These are phyloP conservation scores for Chlorokybus atmophyticus DNA, from an alignment of 139 green algal species.

Conservation along the genomic window DNA sequence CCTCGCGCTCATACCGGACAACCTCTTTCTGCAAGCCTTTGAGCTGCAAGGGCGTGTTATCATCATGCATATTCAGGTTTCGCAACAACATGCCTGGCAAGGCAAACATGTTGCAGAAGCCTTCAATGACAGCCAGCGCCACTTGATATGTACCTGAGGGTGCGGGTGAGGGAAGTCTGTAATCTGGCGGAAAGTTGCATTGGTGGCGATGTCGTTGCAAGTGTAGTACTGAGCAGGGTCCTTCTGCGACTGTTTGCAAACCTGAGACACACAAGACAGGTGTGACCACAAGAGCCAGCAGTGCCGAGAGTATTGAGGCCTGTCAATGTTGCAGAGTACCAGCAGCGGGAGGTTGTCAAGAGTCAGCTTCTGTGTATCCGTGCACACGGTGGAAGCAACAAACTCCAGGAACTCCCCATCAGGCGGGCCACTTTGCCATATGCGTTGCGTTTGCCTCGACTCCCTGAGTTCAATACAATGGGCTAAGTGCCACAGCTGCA, in stretches of 20 bases:
- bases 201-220: slow-evolving; percentile 1
- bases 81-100: too few relatives aligned
- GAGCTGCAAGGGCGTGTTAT: slow-evolving; percentile 48
- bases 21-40: slow-evolving; percentile 71
- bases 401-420: slow-evolving; percentile 53
- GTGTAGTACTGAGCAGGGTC: slow-evolving; percentile 33
- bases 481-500: too few relatives aligned
- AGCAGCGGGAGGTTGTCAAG: background rate
- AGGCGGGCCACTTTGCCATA: slow-evolving; percentile 63
- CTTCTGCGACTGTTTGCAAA: slow-evolving; percentile 14
- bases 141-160: slow-evolving; percentile 43
- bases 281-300: too few relatives aligned
- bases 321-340: too few relatives aligned
- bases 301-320: too few relatives aligned
- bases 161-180: slow-evolving; percentile 91
- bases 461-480: slow-evolving; percentile 28
- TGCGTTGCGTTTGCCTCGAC: slow-evolving; percentile 41
- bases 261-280: too few relatives aligned
- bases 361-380: slow-evolving; percentile 10
- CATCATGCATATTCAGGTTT: too few relatives aligned
- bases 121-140: background rate
- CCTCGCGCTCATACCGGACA: slow-evolving; percentile 73
- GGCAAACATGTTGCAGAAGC: background rate
- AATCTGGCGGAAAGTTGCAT: slow-evolving; percentile 41
- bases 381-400: slow-evolving; percentile 50